Conservation (phyloP, 371 early-diverging fungal genomes). For the Mucor velutinosus region DNA sequence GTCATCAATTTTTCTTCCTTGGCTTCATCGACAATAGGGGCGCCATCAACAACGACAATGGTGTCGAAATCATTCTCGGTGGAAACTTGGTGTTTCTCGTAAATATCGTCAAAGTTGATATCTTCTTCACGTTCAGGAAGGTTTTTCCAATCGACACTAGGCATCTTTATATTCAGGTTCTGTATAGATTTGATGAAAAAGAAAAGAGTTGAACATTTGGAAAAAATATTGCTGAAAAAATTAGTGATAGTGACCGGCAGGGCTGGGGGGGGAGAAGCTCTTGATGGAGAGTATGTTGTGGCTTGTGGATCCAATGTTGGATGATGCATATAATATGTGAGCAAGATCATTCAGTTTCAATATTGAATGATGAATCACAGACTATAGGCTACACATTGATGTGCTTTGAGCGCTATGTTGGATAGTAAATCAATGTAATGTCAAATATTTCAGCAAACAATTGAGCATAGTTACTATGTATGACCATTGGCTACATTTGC, state of each 20-base stretch:
- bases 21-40: slow-evolving; percentile 85
- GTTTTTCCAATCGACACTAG: slow-evolving; percentile 55
- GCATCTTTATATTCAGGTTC: slow-evolving; percentile 21
- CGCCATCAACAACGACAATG: slow-evolving; percentile 90
- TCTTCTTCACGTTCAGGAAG: slow-evolving; percentile 69
- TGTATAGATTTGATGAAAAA: slow-evolving; percentile 34
- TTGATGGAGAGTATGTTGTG: neutral
- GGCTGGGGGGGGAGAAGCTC: neutral
- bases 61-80: slow-evolving; percentile 79
- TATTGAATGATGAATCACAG: neutral
- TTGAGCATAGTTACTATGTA: no score
- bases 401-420: no score
- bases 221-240: neutral
- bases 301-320: neutral
- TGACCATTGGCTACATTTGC: no score
- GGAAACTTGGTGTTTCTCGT: slow-evolving; percentile 71
- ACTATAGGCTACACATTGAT: neutral
- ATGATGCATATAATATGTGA: neutral
- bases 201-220: slow-evolving; percentile 35
- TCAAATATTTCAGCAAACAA: no score
- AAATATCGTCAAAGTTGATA: slow-evolving; percentile 91
- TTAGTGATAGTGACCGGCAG: neutral
- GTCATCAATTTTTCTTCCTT: slow-evolving; percentile 85
- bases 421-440: no score
- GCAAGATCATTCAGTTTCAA: neutral